phyloP scores from a whole-genome alignment of 192 early-diverging fungal genomes.

The Geosiphon pyriformis region DNA sequence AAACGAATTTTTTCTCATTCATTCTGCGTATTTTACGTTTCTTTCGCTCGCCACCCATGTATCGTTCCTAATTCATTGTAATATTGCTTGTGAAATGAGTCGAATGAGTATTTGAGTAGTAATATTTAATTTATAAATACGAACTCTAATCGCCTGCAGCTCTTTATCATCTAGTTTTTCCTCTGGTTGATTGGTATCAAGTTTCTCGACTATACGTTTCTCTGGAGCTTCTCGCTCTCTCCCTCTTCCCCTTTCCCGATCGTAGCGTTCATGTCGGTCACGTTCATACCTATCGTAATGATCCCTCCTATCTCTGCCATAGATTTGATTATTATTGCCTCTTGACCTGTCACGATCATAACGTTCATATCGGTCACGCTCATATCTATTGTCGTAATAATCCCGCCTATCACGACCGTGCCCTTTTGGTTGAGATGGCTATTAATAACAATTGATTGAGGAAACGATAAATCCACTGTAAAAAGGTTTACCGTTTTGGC shows the following conservation, averaged over 20 bases:
- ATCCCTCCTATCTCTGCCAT: conserved; percentile 20
- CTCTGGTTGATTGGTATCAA: not conserved
- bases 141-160: conserved; percentile 14
- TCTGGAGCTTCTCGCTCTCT: conserved; percentile 9
- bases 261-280: conserved; percentile 27
- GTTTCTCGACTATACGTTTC: not conserved
- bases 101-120: no score
- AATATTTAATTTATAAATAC: no score
- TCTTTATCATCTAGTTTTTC: conserved; percentile 20
- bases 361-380: conserved; percentile 29
- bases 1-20: conserved; percentile 94
- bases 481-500: conserved; percentile 28
- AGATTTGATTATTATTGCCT: no score
- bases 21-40: conserved; percentile 73
- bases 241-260: conserved; percentile 16
- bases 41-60: conserved; percentile 75
- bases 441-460: not conserved
- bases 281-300: conserved; percentile 30
- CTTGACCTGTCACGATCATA: conserved; percentile 23
- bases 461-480: not conserved
- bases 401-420: not conserved
- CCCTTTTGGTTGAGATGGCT: not conserved
- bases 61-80: conserved; percentile 52
- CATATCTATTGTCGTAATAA: conserved; percentile 26
- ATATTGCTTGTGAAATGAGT: no score